Percentiles rank a stretch among this genome's conserved stretches.
Evolutionary conservation across 2,329 filamentous ascomycete genomes (phyloP).

Genomic region (Pseudogymnoascus sp.): DNA sequence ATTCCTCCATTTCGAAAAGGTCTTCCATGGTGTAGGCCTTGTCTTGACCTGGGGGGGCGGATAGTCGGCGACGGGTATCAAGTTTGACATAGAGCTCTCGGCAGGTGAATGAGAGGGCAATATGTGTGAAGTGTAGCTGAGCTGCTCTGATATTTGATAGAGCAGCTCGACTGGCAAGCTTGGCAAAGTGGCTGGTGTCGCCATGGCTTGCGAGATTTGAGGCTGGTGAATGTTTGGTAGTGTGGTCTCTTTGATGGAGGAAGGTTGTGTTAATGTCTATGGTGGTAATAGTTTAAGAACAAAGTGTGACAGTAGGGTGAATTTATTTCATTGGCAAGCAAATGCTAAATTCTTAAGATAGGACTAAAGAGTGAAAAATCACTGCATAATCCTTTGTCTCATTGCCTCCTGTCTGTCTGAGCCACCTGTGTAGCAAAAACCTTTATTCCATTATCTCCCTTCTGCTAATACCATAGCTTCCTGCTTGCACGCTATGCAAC

Average conservation of each 20-base stretch:
- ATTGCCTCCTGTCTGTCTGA: not conserved
- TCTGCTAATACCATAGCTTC: no score
- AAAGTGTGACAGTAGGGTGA: not conserved
- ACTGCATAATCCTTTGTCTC: no score
- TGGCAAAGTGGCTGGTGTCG: not conserved
- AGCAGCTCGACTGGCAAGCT: not conserved
- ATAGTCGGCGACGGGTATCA: not conserved
- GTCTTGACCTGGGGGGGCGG: not conserved
- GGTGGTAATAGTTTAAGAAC: not conserved
- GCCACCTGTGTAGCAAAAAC: not conserved
- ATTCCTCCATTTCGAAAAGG: not conserved
- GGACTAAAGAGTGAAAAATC: not conserved
- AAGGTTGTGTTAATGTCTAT: not conserved
- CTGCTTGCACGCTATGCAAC: no score
- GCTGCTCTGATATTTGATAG: not conserved
- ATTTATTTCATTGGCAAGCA: not conserved
- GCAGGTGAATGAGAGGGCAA: not conserved
- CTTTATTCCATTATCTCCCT: not conserved
- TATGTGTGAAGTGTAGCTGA: not conserved
- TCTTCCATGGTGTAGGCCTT: not conserved
- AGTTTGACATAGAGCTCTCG: not conserved
- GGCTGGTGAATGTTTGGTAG: not conserved
- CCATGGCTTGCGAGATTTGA: not conserved
- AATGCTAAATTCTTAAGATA: not conserved
- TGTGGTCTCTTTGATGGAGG: not conserved